Conservation (phyloP, 257 asterid genomes). For the Ballota nigra region DNA sequence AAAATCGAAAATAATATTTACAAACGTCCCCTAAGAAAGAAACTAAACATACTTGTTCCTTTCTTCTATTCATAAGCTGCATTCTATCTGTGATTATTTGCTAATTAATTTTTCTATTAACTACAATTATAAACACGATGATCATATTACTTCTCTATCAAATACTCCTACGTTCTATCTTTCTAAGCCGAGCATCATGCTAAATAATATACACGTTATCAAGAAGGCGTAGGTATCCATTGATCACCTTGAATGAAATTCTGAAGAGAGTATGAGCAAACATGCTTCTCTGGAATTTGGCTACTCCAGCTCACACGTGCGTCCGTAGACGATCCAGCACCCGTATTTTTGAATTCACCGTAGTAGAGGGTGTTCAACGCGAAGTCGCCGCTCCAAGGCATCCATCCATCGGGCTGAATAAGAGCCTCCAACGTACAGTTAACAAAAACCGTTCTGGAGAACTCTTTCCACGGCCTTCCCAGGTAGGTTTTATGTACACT, state of each 20-base stretch:
- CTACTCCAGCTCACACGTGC: slow-evolving; percentile 43
- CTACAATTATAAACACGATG: background rate
- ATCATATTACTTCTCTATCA: background rate
- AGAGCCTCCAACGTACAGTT: slow-evolving; percentile 27
- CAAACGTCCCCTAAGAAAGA: background rate
- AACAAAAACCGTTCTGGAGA: slow-evolving; percentile 36
- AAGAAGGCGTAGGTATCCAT: slow-evolving; percentile 34
- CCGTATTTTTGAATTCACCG: slow-evolving; percentile 36
- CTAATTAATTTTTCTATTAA: too few relatives aligned
- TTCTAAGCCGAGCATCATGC: too few relatives aligned
- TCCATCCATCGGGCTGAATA: slow-evolving; percentile 34
- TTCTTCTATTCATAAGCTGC: background rate
- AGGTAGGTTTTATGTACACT: slow-evolving; percentile 31
- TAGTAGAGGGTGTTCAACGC: slow-evolving; percentile 42
- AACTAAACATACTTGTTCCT: background rate
- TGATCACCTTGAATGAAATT: slow-evolving; percentile 48
- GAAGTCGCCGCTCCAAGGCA: slow-evolving; percentile 42
- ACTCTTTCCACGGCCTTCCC: slow-evolving; percentile 58
- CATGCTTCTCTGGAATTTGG: slow-evolving; percentile 28
- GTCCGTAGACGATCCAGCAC: slow-evolving; percentile 24
- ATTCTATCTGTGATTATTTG: too few relatives aligned
- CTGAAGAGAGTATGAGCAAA: slow-evolving; percentile 27
- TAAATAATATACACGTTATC: background rate
- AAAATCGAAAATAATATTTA: too few relatives aligned
- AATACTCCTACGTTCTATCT: background rate